Evolutionary conservation across 176 grass and related monocot genomes (phyloP), one percentile per base, ranked within the genome.

Genomic region (Paspalum vaginatum): DNA sequence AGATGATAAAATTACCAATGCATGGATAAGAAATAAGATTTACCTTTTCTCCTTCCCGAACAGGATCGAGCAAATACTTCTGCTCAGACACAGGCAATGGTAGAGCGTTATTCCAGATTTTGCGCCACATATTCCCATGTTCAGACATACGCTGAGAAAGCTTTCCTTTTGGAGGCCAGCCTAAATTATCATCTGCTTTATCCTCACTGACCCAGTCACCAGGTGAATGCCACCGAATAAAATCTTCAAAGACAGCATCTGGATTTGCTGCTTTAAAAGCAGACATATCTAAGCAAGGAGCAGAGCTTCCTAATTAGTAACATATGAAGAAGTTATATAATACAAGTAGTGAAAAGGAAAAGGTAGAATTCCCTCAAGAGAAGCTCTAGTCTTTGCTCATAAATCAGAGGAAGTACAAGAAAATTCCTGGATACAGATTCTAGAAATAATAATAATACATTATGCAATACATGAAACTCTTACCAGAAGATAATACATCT

Each of bases 181-280:
- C 62, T 71, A 76, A 87, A 86, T 64, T 70, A 45, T 45, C 83
- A 74, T 82, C 84, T 85, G 62, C 32, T 78, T 48, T 81, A 54
- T 85, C 83, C 75, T 89, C 81, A n/a, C 74, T 68, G 75, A 93
- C 88, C 96, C 90, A 99, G 72, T 99, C 96, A 84, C 92, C 92
- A 82, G 96, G 92, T 51, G 96, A 99, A 93, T 95, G 92, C 96
- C 96, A 93, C 71, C 90, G 76, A 86, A 99, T 99, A 81, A 99
- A 99, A 91, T 99, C 96, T 87, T 99, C 96, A 87, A 99, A 99
- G 37, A 89, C 86, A 51, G 88, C 84, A 68, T 95, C 91, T 79
- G 92, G 96, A 26, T 99, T 99, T 89, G 96, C 92, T 59, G 96
- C 96, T 93, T 99, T 99, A 87, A 99, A 99, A 50, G 96, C 96